A percentile compares a stretch with the other conserved stretches of the same genome.
Conservation (phyloP, 352 stramenopile genomes). For the Pythium sukuiense region DNA sequence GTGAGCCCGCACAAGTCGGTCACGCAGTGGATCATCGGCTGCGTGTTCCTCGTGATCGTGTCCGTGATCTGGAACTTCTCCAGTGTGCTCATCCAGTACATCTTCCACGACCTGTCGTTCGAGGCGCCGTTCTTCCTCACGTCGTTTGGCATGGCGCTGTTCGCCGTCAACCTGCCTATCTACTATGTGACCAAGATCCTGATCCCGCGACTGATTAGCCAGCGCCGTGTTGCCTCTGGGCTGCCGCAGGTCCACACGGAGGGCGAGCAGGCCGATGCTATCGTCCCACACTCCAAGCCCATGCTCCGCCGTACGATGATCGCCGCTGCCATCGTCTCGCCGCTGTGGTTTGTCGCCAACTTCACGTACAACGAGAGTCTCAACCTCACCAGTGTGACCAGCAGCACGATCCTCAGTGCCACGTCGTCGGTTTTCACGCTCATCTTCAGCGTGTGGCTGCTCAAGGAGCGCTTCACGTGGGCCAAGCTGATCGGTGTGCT, state of each 20-base stretch:
- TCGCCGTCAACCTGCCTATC: constrained; percentile 82
- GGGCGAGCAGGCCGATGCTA: constrained; percentile 4
- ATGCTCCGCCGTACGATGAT: constrained; percentile 39
- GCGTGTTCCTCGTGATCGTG: constrained; percentile 73
- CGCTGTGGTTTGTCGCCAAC: constrained; percentile 96
- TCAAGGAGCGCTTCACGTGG: constrained; percentile 82
- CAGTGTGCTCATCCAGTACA: constrained; percentile 88
- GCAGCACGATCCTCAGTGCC: constrained; percentile 93
- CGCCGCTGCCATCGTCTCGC: constrained; percentile 69
- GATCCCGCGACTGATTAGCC: constrained; percentile 36
- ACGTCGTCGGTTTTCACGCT: constrained; percentile 95
- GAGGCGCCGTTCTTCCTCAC: constrained; percentile 88
- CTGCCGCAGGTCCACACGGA: constrained; percentile 18
- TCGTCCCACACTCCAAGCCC: constrained; percentile 28
- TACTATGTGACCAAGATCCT: constrained; percentile 68
- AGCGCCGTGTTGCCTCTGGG: constrained; percentile 10
- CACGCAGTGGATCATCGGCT: constrained; percentile 60
- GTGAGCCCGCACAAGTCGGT: constrained; percentile 6
- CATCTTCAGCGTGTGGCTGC: constrained; percentile 75
- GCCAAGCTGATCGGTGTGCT: constrained; percentile 84
- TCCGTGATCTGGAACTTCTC: constrained; percentile 85
- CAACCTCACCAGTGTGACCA: constrained; percentile 92
- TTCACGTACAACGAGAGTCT: constrained; percentile 93
- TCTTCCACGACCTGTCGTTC: constrained; percentile 87
- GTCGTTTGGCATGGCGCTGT: constrained; percentile 86